Base-by-base conservation (phyloP, 2,329 filamentous ascomycete species). In the Venturia oleaginea region DNA sequence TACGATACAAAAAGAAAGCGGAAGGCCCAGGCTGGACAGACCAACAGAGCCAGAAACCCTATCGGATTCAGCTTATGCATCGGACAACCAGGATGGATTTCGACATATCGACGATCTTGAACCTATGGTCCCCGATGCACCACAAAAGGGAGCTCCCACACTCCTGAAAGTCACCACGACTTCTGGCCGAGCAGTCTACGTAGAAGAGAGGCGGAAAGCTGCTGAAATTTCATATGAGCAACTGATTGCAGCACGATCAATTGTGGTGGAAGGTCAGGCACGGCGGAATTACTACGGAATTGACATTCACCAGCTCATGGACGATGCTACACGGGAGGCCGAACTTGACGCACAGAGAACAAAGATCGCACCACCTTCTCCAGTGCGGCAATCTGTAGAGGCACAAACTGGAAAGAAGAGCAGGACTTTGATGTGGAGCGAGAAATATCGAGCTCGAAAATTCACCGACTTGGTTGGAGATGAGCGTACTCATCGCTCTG, bases 391-490 rank as follows among this genome's bases (percentile, higher is more conserved):
- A 17, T 71, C 60, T 22, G 48, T 65, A 30, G 64, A 62, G 32
- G 22, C n/a, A 30, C 61, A 51, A 40, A 15, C 40, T 43, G 69
- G 67, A 8, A 78, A 75, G 66, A 69, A 67, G 19, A 71, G 67
- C 24, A 74, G 71, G 67, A 83, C 85, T 51, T 75, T 91, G 38
- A 79, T 99, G 72, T 99, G 94, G 94, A 96, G 93, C 0, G 94
- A 99, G 73, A 99, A 99, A 74, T 99, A 99, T 73, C 87, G 94
- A 42, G 94, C 94, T 34, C 86, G 86, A 66, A 93, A 87, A 70
- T 99, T 97, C 71, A 90, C 92, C 69, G 94, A 99, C 69, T 81
- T 99, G 0, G 91, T 96, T 59, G 95, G 95, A 34, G 94, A 99
- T 70, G 94, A 99, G 72, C 83, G 92, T 55, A 97, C 93, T 32